Evolutionary conservation across 2,329 filamentous ascomycete genomes (phyloP), one percentile per base, ranked within the genome.

Genomic region (Sporothrix pallida): DNA sequence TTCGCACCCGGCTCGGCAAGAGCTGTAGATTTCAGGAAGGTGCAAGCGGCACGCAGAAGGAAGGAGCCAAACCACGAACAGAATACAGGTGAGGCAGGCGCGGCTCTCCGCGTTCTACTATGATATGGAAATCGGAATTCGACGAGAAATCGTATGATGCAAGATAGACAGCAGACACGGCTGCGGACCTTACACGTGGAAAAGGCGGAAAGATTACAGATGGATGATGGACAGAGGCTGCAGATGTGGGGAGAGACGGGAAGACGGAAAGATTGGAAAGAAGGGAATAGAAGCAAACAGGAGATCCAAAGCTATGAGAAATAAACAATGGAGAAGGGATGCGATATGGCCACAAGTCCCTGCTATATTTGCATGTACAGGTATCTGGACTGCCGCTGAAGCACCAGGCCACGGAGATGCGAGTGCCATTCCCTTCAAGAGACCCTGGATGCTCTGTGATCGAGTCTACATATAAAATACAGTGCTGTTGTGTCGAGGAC

Each of bases 11-110:
- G 52, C 37, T 60, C 31, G 68, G 52, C 37, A 46, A 60, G 69
- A 69, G 67, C 67, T 56, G 67, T 62, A 31, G 46, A n/a, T 17
- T 23, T 48, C 13, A 62, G 71, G 48, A 46, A 67, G 46, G 60
- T 56, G 58, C 71, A 72, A 67, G 71, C 71, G 71, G 58, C 31
- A 60, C 46, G 44, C 46, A 23, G 17, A 65, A 31, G 56, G 70
- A 50, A 50, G 69, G 44, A 52, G 67, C 26, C 31, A 37, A 37
- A 37, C 31, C 31, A 37, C 3, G 31, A 37, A 3, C 31, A 37
- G 31, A 37, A 37, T 37, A 37, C 31, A 37, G 23, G 54, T 20
- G 67, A 42, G 26, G 48, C 26, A 69, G 48, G 67, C 26, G 46
- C 48, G 26, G 17, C 13, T 37, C 50, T 26, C 48, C 37, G 67